phyloP scores from a whole-genome alignment of 768 basidiomycete species.

The Termitomyces eurrhizus region DNA sequence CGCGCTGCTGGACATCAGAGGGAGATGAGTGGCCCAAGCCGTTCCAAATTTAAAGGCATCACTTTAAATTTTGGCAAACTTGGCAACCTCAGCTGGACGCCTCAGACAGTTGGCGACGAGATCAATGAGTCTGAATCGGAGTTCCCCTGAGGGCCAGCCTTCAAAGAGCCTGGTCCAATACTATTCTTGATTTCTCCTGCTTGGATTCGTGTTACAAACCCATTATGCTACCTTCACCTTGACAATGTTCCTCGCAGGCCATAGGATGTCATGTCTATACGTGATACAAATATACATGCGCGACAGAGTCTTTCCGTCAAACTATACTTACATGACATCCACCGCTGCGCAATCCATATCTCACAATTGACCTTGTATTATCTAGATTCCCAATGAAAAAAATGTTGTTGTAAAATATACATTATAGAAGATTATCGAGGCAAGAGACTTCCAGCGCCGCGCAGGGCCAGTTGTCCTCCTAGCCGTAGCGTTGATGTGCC shows the following conservation, averaged over 20 bases:
- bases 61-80: neutral
- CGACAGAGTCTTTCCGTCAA: neutral
- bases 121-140: neutral
- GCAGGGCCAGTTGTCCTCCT: constrained; percentile 75
- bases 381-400: neutral
- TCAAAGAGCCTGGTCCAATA: neutral
- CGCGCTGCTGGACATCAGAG: neutral
- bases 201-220: neutral
- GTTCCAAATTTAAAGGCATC: neutral
- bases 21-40: neutral
- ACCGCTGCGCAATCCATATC: neutral
- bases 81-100: neutral
- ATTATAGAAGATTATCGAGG: constrained; percentile 49
- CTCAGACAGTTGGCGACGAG: neutral
- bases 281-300: neutral
- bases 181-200: neutral
- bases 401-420: neutral
- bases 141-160: neutral
- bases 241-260: neutral
- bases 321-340: neutral
- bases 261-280: neutral
- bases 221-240: neutral
- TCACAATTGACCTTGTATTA: neutral
- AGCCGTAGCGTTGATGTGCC: constrained; percentile 77
- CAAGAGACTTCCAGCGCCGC: constrained; percentile 79